These are phyloP conservation scores for Middelhovenomyces tepae DNA, from an alignment of 805 yeast species.

Conservation along the genomic window DNA sequence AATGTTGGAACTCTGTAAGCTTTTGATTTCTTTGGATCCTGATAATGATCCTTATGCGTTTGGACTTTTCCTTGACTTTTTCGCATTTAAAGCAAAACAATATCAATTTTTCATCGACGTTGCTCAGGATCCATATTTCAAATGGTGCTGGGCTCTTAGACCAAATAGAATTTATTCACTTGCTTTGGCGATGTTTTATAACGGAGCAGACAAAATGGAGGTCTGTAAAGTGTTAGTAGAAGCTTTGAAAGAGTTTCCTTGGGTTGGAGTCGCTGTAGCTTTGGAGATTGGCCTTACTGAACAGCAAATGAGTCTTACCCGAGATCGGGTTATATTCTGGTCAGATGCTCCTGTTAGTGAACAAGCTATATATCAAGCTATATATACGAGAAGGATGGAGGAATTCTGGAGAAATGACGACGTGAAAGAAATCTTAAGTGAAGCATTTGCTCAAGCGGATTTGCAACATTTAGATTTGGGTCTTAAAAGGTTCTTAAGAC, in stretches of 20 bases:
- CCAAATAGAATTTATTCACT: slow-evolving; percentile 63
- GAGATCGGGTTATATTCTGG: slow-evolving; percentile 8
- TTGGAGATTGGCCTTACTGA: too few species aligned
- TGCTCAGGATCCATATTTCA: slow-evolving; percentile 34
- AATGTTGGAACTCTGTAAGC: slow-evolving; percentile 66
- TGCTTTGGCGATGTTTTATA: slow-evolving; percentile 47
- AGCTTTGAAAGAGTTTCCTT: slow-evolving; percentile 53
- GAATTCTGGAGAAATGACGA: slow-evolving; percentile 17
- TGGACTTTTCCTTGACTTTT: slow-evolving; percentile 72
- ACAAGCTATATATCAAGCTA: slow-evolving; percentile 14
- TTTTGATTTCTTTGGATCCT: slow-evolving; percentile 61
- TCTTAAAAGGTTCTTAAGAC: slow-evolving; percentile 5
- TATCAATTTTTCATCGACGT: slow-evolving; percentile 53
- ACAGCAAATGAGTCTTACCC: slow-evolving; percentile 38
- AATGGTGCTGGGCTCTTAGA: slow-evolving; percentile 38
- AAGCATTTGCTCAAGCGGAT: slow-evolving; percentile 3
- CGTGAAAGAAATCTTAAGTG: slow-evolving; percentile 11
- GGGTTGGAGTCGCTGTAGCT: too few species aligned
- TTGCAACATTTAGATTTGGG: slow-evolving; percentile 4
- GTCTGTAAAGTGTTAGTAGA: slow-evolving; percentile 34
- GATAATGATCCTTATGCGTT: slow-evolving; percentile 80
- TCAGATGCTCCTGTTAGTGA: slow-evolving; percentile 11
- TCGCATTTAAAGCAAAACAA: slow-evolving; percentile 59
- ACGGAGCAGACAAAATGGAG: slow-evolving; percentile 32
- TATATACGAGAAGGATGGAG: slow-evolving; percentile 17